These are phyloP conservation scores for Lactifluus subvellereus DNA, from an alignment of 768 basidiomycete genomes.

Conservation along the genomic window DNA sequence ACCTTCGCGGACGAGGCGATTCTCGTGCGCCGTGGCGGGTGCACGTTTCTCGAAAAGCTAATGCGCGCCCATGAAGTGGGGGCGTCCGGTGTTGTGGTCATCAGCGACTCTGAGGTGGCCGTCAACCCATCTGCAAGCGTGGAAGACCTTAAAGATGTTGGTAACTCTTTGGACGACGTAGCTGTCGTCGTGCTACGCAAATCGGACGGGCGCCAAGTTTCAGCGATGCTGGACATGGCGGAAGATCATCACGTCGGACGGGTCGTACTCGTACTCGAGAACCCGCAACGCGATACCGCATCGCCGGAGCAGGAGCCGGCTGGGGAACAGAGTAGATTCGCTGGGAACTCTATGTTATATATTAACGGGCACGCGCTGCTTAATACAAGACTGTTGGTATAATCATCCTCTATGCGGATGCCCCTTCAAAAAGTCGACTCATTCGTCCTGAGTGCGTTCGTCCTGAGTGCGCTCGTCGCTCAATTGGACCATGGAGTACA, in stretches of 20 bases:
- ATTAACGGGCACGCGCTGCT: slow-evolving; percentile 71
- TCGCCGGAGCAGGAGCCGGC: slow-evolving; percentile 22
- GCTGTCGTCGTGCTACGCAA: slow-evolving; percentile 54
- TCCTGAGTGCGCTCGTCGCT: slow-evolving; percentile 46
- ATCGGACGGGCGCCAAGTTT: slow-evolving; percentile 47
- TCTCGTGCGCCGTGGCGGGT: slow-evolving; percentile 69
- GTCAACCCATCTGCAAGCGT: slow-evolving; percentile 63
- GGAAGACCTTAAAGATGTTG: slow-evolving; percentile 52
- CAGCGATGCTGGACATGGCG: slow-evolving; percentile 49
- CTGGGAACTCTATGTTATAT: slow-evolving; percentile 52
- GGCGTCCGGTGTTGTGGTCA: slow-evolving; percentile 73
- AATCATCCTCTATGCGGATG: slow-evolving; percentile 20
- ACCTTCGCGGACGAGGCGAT: slow-evolving; percentile 48
- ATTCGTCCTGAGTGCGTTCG: slow-evolving; percentile 16
- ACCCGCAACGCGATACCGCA: slow-evolving; percentile 2
- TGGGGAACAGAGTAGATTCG: slow-evolving; percentile 27
- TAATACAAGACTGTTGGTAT: slow-evolving; percentile 68
- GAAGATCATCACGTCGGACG: slow-evolving; percentile 43
- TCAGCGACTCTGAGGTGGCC: slow-evolving; percentile 52
- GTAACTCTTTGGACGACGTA: slow-evolving; percentile 47
- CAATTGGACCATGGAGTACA: slow-evolving; percentile 81
- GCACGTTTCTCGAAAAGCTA: slow-evolving; percentile 86
- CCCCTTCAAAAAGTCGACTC: neutral
- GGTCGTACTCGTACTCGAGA: slow-evolving; percentile 47
- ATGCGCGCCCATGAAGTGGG: slow-evolving; percentile 58